Base-by-base conservation (phyloP, 106 monocot genomes). In the Phalaenopsis aphrodite region DNA sequence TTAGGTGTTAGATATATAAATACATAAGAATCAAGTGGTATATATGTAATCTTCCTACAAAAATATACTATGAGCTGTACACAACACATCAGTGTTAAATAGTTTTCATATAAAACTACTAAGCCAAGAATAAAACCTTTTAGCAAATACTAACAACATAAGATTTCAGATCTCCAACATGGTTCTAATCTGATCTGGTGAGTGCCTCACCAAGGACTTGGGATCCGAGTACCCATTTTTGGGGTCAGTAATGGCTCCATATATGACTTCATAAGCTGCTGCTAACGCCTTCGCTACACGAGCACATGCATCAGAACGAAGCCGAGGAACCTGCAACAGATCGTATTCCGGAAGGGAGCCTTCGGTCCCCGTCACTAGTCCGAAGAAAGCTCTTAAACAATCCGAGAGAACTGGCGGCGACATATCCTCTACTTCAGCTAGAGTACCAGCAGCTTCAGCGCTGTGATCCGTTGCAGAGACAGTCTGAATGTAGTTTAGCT, bases 301-400 rank as follows among this genome's bases (percentile, higher is more conserved):
- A 24, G 36, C 37, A 7, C 83, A 85, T 8, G 92, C 84, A 78
- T 92, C 90, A 56, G 89, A 92, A 23, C 94, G 85, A 78, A 94
- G 57, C n/a, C 81, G 84, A 16, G 96, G 94, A 18, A 90, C 84
- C 66, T 97, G 96, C 86, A 97, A 80, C 83, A 83, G 90, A 82
- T 97, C 96, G 87, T 92, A 97, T 84, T 97, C 94, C 17, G 92
- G 92, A 55, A 97, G 87, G 17, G 88, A 84, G 19, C 94, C 94
- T 80, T 89, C 94, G 66, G 49, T 94, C 79, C 96, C 96, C 0
- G 87, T 87, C 11, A 94, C 87, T 5, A 97, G 66, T 5, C 92
- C 96, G 77, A 86, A 92, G 88, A 98, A 94, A 21, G 85, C 78
- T 78, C 90, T 89, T 43, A 98, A 82, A 80, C 92, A 82, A 55